phyloP scores from a whole-genome alignment of 1,284 basidiomycete species.

The Pulveroboletus sp. region DNA sequence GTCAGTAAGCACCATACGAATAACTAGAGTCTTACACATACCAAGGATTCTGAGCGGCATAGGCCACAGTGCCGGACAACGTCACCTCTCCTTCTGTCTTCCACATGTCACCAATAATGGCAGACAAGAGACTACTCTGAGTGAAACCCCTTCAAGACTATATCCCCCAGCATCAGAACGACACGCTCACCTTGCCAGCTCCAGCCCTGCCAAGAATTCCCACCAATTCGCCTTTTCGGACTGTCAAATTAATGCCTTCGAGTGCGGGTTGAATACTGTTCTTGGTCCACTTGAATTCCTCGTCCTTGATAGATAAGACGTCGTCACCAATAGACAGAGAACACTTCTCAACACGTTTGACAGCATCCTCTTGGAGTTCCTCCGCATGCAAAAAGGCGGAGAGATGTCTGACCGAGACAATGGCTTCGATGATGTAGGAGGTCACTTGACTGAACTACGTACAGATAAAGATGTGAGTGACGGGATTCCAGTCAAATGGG shows the following conservation, averaged over 20 bases:
- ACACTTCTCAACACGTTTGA: slow-evolving; percentile 46
- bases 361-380: slow-evolving; percentile 78
- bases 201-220: slow-evolving; percentile 89
- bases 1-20: slow-evolving; percentile 2
- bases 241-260: slow-evolving; percentile 71
- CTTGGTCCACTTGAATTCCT: slow-evolving; percentile 78
- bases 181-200: slow-evolving; percentile 72
- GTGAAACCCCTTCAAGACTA: background rate
- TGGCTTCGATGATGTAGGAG: slow-evolving; percentile 78
- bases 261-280: slow-evolving; percentile 58
- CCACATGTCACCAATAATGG: slow-evolving; percentile 88
- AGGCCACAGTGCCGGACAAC: slow-evolving; percentile 77
- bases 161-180: background rate
- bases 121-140: slow-evolving; percentile 68
- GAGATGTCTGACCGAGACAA: slow-evolving; percentile 83
- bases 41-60: slow-evolving; percentile 91
- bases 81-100: slow-evolving; percentile 70
- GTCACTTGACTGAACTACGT: slow-evolving; percentile 66
- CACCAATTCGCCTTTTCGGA: slow-evolving; percentile 84
- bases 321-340: slow-evolving; percentile 58
- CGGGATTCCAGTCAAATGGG: background rate
- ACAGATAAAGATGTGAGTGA: background rate
- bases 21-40: slow-evolving; percentile 26
- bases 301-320: slow-evolving; percentile 66
- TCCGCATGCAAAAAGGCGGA: slow-evolving; percentile 74